A percentile compares a stretch with the other conserved stretches of the same genome.
phyloP scores from a whole-genome alignment of 192 early-diverging fungal species.

The Podochytrium sp. region DNA sequence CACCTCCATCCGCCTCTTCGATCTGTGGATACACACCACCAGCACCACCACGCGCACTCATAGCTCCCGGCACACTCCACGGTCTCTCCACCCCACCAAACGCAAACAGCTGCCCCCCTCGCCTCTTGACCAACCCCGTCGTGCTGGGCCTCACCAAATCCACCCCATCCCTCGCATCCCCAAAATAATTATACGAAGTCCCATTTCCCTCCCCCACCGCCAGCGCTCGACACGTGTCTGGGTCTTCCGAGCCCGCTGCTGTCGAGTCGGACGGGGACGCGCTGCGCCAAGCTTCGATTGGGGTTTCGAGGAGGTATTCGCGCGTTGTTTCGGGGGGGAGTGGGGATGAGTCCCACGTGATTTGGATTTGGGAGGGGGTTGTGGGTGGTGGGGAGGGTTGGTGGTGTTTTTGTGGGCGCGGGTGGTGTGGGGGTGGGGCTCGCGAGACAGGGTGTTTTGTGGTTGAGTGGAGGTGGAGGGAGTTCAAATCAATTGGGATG shows the following conservation, averaged over 20 bases:
- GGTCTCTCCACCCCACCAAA: no score
- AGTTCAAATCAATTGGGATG: no score
- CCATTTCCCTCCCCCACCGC: neutral
- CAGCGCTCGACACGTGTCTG: neutral
- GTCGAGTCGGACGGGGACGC: neutral
- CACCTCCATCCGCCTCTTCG: no score
- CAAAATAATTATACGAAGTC: conserved; percentile 3
- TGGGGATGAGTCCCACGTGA: neutral
- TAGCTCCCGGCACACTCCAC: no score
- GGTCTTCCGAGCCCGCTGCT: neutral
- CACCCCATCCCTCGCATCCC: no score
- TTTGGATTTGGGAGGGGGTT: neutral
- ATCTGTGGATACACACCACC: no score
- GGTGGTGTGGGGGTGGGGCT: neutral
- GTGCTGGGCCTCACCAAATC: neutral
- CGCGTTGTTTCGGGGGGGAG: neutral
- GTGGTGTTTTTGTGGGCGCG: neutral
- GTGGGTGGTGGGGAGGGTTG: neutral
- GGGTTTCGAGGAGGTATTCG: neutral
- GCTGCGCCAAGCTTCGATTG: conserved; percentile 1
- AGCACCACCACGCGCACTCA: no score
- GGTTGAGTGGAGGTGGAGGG: neutral
- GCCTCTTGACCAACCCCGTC: neutral
- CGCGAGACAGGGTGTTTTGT: neutral
- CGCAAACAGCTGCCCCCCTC: no score